These are phyloP conservation scores for Triticum timopheevii DNA, from an alignment of 176 grass and related monocot species.

Conservation along the genomic window DNA sequence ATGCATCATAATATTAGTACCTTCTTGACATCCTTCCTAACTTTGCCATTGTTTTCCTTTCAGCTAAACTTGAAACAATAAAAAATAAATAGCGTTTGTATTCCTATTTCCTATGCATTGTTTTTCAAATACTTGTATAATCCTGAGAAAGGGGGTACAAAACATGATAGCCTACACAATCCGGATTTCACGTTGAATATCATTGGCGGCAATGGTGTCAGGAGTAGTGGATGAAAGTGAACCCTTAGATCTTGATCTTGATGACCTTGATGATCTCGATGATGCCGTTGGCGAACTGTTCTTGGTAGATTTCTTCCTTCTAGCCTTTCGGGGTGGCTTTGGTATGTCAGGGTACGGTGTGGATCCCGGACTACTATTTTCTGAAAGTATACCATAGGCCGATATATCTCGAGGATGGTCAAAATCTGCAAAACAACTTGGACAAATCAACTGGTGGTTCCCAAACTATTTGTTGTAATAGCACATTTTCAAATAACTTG, in stretches of 20 bases:
- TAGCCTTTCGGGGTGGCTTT: slow-evolving; percentile 58
- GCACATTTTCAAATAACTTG: not conserved
- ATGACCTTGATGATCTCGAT: slow-evolving; percentile 47
- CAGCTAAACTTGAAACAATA: not conserved
- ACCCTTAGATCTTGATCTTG: slow-evolving; percentile 56
- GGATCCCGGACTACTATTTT: slow-evolving; percentile 42
- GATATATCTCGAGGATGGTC: slow-evolving; percentile 70
- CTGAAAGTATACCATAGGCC: slow-evolving; percentile 52
- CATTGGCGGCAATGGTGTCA: not conserved
- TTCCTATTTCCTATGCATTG: not conserved
- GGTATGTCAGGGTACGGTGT: slow-evolving; percentile 60
- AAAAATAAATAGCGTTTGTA: not conserved
- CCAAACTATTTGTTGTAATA: not conserved
- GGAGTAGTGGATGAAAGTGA: slow-evolving; percentile 42
- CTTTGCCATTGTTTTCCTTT: not conserved
- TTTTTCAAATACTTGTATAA: not conserved
- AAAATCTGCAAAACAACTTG: slow-evolving; percentile 50
- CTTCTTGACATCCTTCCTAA: not conserved
- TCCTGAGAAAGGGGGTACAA: not conserved
- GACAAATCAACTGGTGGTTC: not conserved
- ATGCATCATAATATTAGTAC: not conserved
- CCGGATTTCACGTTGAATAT: slow-evolving; percentile 25
- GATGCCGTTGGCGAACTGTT: slow-evolving; percentile 43
- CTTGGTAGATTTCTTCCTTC: slow-evolving; percentile 61
- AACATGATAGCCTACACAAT: slow-evolving; percentile 36